These are phyloP conservation scores for Boletus reticuloceps DNA, from an alignment of 768 basidiomycete genomes.

Conservation along the genomic window DNA sequence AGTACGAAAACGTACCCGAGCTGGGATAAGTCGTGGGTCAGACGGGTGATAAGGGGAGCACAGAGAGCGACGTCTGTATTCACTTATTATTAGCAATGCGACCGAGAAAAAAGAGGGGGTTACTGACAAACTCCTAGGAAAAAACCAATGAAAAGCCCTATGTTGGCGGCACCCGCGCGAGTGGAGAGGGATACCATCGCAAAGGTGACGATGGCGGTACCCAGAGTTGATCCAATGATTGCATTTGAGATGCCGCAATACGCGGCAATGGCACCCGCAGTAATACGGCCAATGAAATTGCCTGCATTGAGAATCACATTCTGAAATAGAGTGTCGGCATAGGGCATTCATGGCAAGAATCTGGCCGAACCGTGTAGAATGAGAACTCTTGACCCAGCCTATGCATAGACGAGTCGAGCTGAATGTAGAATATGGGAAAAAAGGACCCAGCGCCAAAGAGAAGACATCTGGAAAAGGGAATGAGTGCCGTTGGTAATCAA, in stretches of 20 bases:
- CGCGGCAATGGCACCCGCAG: slow-evolving; percentile 36
- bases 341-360: background rate
- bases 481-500: background rate
- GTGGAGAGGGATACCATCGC: slow-evolving; percentile 39
- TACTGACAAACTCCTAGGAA: slow-evolving; percentile 45
- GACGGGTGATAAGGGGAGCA: slow-evolving; percentile 41
- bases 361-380: slow-evolving; percentile 48
- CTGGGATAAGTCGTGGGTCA: slow-evolving; percentile 45
- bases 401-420: slow-evolving; percentile 51
- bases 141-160: slow-evolving; percentile 46
- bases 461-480: slow-evolving; percentile 6
- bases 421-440: slow-evolving; percentile 48
- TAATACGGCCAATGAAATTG: slow-evolving; percentile 35
- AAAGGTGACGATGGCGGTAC: slow-evolving; percentile 40
- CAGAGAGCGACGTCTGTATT: slow-evolving; percentile 37
- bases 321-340: slow-evolving; percentile 17
- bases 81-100: background rate
- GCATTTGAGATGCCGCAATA: slow-evolving; percentile 44
- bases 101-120: background rate
- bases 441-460: slow-evolving; percentile 22
- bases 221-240: slow-evolving; percentile 36
- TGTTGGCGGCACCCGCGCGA: slow-evolving; percentile 35
- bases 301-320: slow-evolving; percentile 38
- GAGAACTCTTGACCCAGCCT: slow-evolving; percentile 44
- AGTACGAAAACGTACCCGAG: slow-evolving; percentile 37